Evolutionary conservation across 176 grass and related monocot species (phyloP).

Genomic region (Chrysopogon serrulatus): DNA sequence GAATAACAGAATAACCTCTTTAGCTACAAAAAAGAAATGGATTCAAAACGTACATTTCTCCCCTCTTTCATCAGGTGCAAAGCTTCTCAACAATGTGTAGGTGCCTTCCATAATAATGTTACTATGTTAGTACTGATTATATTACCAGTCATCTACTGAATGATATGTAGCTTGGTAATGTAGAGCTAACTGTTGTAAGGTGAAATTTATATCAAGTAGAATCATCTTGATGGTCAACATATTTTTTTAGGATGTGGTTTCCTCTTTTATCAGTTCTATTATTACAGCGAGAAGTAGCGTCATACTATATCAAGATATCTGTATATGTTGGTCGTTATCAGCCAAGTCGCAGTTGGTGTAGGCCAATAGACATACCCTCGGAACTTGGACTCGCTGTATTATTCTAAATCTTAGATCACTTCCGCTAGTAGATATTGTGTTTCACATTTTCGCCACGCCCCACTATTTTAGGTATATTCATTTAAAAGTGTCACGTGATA

Average conservation of each 20-base stretch:
- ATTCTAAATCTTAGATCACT: background rate
- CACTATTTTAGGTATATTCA: constrained; percentile 2
- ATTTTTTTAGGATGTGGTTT: background rate
- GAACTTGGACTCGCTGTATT: background rate
- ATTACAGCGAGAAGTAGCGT: background rate
- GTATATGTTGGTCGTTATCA: background rate
- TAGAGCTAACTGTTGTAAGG: background rate
- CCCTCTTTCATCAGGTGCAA: background rate
- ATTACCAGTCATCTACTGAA: background rate
- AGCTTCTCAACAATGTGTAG: background rate
- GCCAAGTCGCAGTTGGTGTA: background rate
- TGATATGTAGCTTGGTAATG: background rate
- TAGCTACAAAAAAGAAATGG: background rate
- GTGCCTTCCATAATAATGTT: background rate
- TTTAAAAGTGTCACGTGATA: background rate
- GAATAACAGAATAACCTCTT: background rate
- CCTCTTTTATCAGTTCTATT: background rate
- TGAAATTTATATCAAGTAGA: background rate
- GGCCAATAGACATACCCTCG: background rate
- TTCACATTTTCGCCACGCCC: background rate
- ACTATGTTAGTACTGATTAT: background rate
- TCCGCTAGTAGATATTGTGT: background rate
- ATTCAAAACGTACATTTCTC: background rate
- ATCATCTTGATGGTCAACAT: background rate
- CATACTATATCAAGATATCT: background rate